phyloP scores from a whole-genome alignment of 2,329 filamentous ascomycete species.

The Neurospora sp. region DNA sequence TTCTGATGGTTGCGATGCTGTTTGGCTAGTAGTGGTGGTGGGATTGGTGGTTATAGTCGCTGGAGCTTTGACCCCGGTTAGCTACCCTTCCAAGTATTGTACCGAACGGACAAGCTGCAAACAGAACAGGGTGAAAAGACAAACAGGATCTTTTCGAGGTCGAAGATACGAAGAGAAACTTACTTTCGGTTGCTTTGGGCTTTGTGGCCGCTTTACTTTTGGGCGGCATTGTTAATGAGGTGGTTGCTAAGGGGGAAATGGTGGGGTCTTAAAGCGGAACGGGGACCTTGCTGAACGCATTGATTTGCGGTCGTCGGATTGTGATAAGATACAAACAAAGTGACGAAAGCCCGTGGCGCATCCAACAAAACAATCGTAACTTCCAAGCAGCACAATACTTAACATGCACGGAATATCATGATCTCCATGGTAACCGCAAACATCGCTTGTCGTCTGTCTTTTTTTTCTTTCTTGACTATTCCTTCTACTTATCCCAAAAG shows the following conservation, averaged over 20 bases:
- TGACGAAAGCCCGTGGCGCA: not conserved
- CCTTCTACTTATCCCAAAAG: not conserved
- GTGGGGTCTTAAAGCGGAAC: constrained; percentile 4
- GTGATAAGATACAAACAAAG: not conserved
- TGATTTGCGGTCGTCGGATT: not conserved
- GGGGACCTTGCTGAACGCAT: not conserved
- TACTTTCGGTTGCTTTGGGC: constrained; percentile 22
- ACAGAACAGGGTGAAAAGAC: not conserved
- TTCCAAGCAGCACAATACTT: not conserved
- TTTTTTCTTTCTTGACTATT: not conserved
- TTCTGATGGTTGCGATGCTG: constrained; percentile 23
- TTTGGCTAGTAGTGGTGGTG: constrained; percentile 4
- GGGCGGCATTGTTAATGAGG: constrained; percentile 22
- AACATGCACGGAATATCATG: not conserved
- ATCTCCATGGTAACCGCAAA: not conserved
- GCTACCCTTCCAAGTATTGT: not conserved
- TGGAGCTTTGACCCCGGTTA: not conserved
- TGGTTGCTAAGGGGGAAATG: constrained; percentile 7
- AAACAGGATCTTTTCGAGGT: not conserved
- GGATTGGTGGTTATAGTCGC: constrained; percentile 1
- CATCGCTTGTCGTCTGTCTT: not conserved
- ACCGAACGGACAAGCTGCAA: not conserved
- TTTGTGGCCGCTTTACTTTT: constrained; percentile 22
- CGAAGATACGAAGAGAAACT: constrained; percentile 7
- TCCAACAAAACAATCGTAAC: not conserved